Percentiles rank a stretch among this genome's conserved stretches.
Evolutionary conservation across 1,284 basidiomycete species (phyloP).

Genomic region (Microbotryum violaceum): DNA sequence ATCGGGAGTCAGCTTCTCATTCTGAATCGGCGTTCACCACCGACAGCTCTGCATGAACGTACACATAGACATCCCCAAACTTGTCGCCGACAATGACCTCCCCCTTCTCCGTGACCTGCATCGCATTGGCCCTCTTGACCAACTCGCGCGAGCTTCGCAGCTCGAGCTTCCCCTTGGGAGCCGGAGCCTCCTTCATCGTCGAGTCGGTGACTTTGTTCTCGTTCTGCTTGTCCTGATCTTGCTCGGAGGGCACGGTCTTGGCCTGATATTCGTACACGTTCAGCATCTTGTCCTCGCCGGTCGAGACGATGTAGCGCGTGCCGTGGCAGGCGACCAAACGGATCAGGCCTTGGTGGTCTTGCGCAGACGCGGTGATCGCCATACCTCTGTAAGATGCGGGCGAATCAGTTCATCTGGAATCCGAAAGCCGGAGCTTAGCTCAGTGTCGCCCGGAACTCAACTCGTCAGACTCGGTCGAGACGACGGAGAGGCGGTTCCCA

Average conservation of each 20-base stretch:
- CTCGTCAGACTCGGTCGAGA: too few relatives aligned
- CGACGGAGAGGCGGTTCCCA: too few relatives aligned
- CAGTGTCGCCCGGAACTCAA: too few relatives aligned
- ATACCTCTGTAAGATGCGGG: neutral
- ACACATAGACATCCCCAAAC: constrained; percentile 78
- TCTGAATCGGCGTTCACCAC: neutral
- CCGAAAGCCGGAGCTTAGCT: too few relatives aligned
- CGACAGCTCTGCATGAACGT: neutral
- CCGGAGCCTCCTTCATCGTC: constrained; percentile 33
- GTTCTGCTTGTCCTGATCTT: constrained; percentile 56
- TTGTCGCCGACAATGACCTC: constrained; percentile 70
- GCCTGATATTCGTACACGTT: constrained; percentile 57
- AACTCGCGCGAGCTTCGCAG: constrained; percentile 50
- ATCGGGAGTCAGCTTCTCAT: neutral
- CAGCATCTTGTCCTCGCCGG: constrained; percentile 70
- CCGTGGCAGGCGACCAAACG: constrained; percentile 30
- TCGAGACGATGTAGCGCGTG: constrained; percentile 53
- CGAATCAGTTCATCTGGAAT: too few relatives aligned
- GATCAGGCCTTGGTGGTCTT: constrained; percentile 17
- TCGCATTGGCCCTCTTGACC: constrained; percentile 62
- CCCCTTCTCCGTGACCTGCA: constrained; percentile 51
- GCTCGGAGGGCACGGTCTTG: constrained; percentile 40
- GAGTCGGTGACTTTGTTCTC: neutral
- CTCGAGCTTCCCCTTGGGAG: constrained; percentile 35
- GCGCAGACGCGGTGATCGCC: neutral